Evolutionary conservation across 1,139 yeast genomes (phyloP), one percentile per base, ranked within the genome.

Genomic region (Petasospora fabianii): DNA sequence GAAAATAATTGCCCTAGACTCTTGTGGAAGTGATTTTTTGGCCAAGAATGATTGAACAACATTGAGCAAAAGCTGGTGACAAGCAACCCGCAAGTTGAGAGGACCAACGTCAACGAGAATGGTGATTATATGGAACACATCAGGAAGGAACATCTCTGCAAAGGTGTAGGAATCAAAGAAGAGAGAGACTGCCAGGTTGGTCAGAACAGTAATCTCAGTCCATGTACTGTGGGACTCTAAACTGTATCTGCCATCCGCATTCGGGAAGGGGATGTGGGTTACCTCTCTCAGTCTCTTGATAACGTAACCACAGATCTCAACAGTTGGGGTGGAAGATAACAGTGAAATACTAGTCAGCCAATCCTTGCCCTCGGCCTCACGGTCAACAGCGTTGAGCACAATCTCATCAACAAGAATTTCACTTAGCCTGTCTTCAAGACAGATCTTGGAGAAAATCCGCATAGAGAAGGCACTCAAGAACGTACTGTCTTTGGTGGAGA

Each of bases 91-190:
- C 50, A 87, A 72, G 31, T 81, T 84, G 36, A 77, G 66, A 7
- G 85, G 80, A 3, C 86, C 85, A 43, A 80, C 75, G 62, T 85
- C 92, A 54, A 87, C 76, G 55, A 84, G 73, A 31, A 85, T 68
- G 0, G 94, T 74, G 26, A 84, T 75, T 44, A 84, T 67, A 54
- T 80, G 80, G 47, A 84, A 72, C 2, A 85, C 71, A 52, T 87
- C 96, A 4, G 94, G 83, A 45, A 85, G 62, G 56, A 73, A 85
- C 58, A 77, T 67, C 43, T 83, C 81, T 6, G 85, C 79, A 51
- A 80, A 71, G 21, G 73, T 62, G 35, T 79, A 69, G 0, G 88
- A 77, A 57, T 85, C 92, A 65, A 86, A 87, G 46, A 86, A 78
- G 32, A 85, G 60, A 6, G 83, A 76, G 3, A 84, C 74, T 38